Conservation (phyloP, 2,329 filamentous ascomycete genomes). For the Chrysosporium keratinophilum region DNA sequence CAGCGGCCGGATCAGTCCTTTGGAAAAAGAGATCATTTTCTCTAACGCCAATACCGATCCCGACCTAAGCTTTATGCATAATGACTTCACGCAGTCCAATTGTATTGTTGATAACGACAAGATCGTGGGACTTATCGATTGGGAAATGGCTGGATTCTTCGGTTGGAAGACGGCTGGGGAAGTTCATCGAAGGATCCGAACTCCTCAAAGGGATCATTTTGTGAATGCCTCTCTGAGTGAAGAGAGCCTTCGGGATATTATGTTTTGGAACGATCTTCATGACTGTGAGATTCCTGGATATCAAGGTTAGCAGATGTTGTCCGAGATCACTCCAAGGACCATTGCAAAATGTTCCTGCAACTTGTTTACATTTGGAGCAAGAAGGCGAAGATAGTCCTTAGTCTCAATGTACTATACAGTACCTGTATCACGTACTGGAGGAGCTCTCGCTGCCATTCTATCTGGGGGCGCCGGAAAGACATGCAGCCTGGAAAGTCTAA, state of each 20-base stretch:
- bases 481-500: too few species aligned
- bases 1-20: slow-evolving; percentile 14
- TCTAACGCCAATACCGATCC: slow-evolving; percentile 20
- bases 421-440: too few species aligned
- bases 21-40: slow-evolving; percentile 28
- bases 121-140: slow-evolving; percentile 30
- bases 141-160: slow-evolving; percentile 33
- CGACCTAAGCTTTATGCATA: slow-evolving; percentile 28
- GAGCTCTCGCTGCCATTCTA: too few species aligned
- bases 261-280: slow-evolving; percentile 6
- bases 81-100: slow-evolving; percentile 29
- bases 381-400: too few species aligned
- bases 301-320: neutral
- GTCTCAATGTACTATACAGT: too few species aligned
- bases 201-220: slow-evolving; percentile 2
- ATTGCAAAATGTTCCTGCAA: too few species aligned
- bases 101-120: slow-evolving; percentile 29
- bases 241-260: slow-evolving; percentile 5
- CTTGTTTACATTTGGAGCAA: too few species aligned
- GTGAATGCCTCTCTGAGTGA: neutral
- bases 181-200: slow-evolving; percentile 20
- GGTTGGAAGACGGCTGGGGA: slow-evolving; percentile 26
- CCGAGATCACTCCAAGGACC: too few species aligned
- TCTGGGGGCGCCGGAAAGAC: too few species aligned
- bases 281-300: neutral